A percentile compares a stretch with the other conserved stretches of the same genome.
Evolutionary conservation across 176 grass and related monocot genomes (phyloP).

Genomic region (Oryza officinalis): DNA sequence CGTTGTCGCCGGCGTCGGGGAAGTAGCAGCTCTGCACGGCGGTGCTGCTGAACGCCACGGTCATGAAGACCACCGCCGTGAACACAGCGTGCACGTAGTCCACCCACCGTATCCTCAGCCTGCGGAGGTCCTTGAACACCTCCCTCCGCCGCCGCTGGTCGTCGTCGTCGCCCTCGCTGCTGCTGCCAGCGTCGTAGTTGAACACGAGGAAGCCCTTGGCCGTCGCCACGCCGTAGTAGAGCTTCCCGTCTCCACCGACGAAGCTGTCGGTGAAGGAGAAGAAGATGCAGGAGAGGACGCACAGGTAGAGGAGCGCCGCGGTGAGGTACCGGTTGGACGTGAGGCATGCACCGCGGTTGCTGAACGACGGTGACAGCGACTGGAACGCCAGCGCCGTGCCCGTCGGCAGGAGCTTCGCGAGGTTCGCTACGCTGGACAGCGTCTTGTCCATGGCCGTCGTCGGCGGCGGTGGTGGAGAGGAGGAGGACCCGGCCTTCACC

Average conservation of each 20-base stretch:
- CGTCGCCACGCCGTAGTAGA: conserved; percentile 65
- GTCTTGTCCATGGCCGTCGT: conserved; percentile 35
- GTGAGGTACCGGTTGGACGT: conserved; percentile 46
- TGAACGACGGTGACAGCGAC: conserved; percentile 57
- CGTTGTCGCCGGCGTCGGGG: conserved; percentile 17
- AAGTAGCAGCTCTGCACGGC: conserved; percentile 57
- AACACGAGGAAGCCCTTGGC: conserved; percentile 46
- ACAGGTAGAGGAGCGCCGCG: conserved; percentile 38
- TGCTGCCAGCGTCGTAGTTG: conserved; percentile 15
- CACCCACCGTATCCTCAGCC: conserved; percentile 38
- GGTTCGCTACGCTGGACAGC: conserved; percentile 42
- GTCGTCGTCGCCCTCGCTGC: not conserved
- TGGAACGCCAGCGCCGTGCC: conserved; percentile 61
- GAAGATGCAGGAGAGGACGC: conserved; percentile 46
- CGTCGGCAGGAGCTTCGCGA: conserved; percentile 53
- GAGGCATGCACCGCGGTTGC: conserved; percentile 47
- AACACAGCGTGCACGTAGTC: conserved; percentile 57
- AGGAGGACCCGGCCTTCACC: not conserved
- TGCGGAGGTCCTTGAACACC: conserved; percentile 15
- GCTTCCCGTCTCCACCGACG: conserved; percentile 45
- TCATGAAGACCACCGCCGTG: conserved; percentile 43
- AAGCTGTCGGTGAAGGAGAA: conserved; percentile 67
- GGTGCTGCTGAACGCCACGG: conserved; percentile 44
- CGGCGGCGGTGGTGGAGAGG: not conserved
- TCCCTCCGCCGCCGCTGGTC: not conserved